Conservation (phyloP, 2,329 filamentous ascomycete species). For the Fusarium begoniae region DNA sequence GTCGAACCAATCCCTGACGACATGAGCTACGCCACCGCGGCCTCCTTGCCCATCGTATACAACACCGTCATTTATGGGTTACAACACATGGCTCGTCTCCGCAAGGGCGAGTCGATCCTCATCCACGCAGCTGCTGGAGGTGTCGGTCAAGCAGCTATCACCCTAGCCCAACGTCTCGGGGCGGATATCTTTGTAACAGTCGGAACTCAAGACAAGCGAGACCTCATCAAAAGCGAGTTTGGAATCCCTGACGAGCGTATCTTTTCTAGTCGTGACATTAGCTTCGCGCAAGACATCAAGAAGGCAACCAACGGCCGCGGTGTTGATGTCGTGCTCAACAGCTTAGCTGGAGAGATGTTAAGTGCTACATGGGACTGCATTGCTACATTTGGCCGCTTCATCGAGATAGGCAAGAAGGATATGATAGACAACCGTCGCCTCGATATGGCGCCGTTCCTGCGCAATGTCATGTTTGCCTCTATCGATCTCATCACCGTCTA, state of each 20-base stretch:
- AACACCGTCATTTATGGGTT: not conserved
- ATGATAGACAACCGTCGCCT: not conserved
- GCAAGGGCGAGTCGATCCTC: not conserved
- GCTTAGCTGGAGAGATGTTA: not conserved
- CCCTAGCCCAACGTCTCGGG: not conserved
- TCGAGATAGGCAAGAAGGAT: not conserved
- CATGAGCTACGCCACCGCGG: not conserved
- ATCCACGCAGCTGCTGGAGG: not conserved
- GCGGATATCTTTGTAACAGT: not conserved
- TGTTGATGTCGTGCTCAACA: not conserved
- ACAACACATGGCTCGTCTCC: not conserved
- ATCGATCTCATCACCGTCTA: not conserved
- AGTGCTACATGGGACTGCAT: not conserved
- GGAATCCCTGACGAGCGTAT: not conserved
- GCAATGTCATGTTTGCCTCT: not conserved
- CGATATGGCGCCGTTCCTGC: not conserved
- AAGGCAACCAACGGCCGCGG: not conserved
- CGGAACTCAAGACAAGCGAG: not conserved
- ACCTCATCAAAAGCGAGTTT: not conserved
- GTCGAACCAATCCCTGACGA: not conserved
- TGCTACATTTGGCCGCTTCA: not conserved
- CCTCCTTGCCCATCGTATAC: not conserved
- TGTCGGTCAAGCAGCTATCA: not conserved
- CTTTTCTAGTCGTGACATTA: not conserved
- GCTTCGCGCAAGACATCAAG: not conserved